Base-by-base conservation (phyloP, 139 green algal species). In the Limnomonas spitsbergensis region DNA sequence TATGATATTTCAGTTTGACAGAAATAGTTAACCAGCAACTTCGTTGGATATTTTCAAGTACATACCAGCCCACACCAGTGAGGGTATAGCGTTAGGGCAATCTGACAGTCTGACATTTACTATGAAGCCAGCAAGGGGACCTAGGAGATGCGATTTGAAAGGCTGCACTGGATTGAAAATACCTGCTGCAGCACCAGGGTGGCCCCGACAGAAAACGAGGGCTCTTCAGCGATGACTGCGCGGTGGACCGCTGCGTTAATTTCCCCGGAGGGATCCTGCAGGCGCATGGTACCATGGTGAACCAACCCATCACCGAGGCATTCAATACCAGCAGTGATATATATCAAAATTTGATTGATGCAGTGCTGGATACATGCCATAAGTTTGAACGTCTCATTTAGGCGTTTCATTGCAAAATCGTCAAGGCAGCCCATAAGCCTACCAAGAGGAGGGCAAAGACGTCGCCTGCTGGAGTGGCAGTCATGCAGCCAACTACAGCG, bases 161-260 rank as follows among this genome's bases (percentile, higher is more conserved):
- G n/a, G n/a, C n/a, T n/a, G n/a, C n/a, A n/a, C n/a, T n/a, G n/a
- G n/a, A n/a, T n/a, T n/a, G n/a, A n/a, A n/a, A n/a, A 14, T 32
- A 70, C 56, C 56, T 70, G 56, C 29, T 70, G 56, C 56, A 70
- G 29, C 27, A 70, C 24, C 4, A 70, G 14, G 56, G 56, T 36
- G 4, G 56, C 56, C 4, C 56, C 56, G 4, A 70, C 56, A 37
- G n/a, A 24, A 34, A 70, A 38, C 7, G 27, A 34, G 4, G 56
- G 56, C 29, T 70, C 56, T 70, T 70, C 56, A 4, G 9, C 56
- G 7, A 70, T 24, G 4, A 70, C 29, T 35, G 56, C 9, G n/a
- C 29, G 27, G 29, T 70, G n/a, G n/a, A 70, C 29, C 4, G 56
- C 56, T 24, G 56, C 56, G 56, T 70, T 7, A 4, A 70, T 36